Conservation (phyloP, 2,329 filamentous ascomycete genomes). For the Colletotrichum abscissum region DNA sequence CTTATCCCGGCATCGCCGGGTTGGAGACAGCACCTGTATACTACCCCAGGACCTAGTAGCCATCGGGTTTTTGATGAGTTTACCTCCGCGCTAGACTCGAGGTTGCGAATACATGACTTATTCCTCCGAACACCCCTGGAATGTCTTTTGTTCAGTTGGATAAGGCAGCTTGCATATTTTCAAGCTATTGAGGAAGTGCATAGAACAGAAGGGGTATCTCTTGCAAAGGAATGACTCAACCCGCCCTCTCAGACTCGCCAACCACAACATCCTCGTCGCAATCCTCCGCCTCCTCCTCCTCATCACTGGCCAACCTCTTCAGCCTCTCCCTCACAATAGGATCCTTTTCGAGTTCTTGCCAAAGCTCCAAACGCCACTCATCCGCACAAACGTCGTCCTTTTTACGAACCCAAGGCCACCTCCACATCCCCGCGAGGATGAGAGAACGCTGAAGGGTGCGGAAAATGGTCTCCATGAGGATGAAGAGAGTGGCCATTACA, state of each 20-base stretch:
- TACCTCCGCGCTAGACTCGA: background rate
- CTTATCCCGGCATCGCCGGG: too few relatives aligned
- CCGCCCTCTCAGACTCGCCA: background rate
- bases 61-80: background rate
- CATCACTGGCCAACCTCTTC: slow-evolving; percentile 51
- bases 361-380: slow-evolving; percentile 65
- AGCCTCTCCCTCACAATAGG: slow-evolving; percentile 55
- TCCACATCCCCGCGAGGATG: slow-evolving; percentile 59
- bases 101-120: too few relatives aligned
- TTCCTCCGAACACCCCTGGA: background rate
- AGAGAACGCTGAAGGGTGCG: slow-evolving; percentile 59
- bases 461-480: slow-evolving; percentile 74
- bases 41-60: too few relatives aligned
- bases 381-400: slow-evolving; percentile 45
- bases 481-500: slow-evolving; percentile 68
- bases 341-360: slow-evolving; percentile 69
- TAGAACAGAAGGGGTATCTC: slow-evolving; percentile 21
- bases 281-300: slow-evolving; percentile 39
- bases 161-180: background rate
- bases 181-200: background rate
- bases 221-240: slow-evolving; percentile 9
- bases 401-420: slow-evolving; percentile 54
- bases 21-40: background rate
- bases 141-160: too few relatives aligned
- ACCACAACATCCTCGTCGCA: background rate